These are phyloP conservation scores for Bertia moriformis DNA, from an alignment of 2,329 filamentous ascomycete genomes.

Conservation along the genomic window DNA sequence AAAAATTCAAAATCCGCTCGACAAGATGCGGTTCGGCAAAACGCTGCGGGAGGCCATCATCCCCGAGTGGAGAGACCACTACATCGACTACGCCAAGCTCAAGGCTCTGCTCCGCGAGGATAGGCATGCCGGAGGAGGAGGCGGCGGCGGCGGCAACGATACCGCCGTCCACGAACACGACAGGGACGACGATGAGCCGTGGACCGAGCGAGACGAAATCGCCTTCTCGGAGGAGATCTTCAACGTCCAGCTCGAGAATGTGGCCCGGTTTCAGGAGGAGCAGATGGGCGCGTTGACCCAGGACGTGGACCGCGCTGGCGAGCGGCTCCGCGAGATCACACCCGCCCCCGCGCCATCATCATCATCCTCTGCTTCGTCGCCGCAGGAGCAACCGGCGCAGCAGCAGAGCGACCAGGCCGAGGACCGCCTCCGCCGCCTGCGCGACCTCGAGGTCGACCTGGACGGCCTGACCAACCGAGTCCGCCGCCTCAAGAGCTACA, in stretches of 20 bases:
- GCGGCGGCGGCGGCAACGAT: no score
- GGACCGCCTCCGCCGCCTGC: constrained; percentile 36
- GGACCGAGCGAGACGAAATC: constrained; percentile 90
- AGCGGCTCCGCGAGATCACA: constrained; percentile 68
- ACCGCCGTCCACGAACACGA: no score
- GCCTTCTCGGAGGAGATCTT: constrained; percentile 89
- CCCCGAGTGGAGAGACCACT: constrained; percentile 77
- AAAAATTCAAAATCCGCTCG: no score
- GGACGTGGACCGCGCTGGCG: constrained; percentile 37
- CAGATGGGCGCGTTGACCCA: constrained; percentile 47
- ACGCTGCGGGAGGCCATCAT: constrained; percentile 71
- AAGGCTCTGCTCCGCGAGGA: constrained; percentile 79
- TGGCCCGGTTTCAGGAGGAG: constrained; percentile 73
- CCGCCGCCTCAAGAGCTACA: constrained; percentile 87
- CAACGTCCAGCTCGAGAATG: constrained; percentile 89
- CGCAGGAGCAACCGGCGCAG: constrained; percentile 23
- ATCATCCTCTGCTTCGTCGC: constrained; percentile 16
- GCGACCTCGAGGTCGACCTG: constrained; percentile 64
- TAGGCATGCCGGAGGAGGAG: no score
- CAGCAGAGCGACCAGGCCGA: no score
- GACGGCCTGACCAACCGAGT: constrained; percentile 81
- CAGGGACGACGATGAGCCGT: constrained; percentile 48
- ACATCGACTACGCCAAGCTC: constrained; percentile 90
- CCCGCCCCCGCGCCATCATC: constrained; percentile 46
- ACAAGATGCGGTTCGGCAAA: constrained; percentile 78